These are phyloP conservation scores for Urtica urens DNA, from an alignment of 306 rosid genomes.

Conservation along the genomic window DNA sequence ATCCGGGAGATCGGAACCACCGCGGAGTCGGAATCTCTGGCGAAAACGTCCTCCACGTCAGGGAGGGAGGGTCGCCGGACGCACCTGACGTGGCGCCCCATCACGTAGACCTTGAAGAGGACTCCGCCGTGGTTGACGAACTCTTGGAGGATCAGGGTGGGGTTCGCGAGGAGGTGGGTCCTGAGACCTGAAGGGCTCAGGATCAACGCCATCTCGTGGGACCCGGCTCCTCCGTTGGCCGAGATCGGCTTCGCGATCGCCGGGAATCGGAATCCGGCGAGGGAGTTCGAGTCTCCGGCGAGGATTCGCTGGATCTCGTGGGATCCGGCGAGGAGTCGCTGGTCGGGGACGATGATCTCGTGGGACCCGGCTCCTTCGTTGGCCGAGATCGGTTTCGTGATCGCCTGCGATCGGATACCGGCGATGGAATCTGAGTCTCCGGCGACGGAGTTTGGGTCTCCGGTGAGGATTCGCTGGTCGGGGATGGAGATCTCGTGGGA, in stretches of 20 bases:
- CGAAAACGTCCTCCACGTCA: conserved; percentile 23
- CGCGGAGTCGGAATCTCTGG: conserved; percentile 12
- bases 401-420: too few relatives aligned
- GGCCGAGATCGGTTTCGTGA: conserved; percentile 16
- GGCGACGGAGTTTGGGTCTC: too few relatives aligned
- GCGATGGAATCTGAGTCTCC: too few relatives aligned
- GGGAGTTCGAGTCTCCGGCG: neutral
- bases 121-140: conserved; percentile 69
- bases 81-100: conserved; percentile 37
- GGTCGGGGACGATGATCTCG: neutral
- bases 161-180: neutral
- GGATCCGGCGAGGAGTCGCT: too few relatives aligned
- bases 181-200: conserved; percentile 27
- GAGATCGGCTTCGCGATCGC: conserved; percentile 17
- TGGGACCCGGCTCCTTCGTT: neutral
- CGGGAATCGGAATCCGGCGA: conserved; percentile 14
- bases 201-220: conserved; percentile 43
- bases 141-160: conserved; percentile 43
- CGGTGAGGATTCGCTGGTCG: too few relatives aligned
- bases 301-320: too few relatives aligned
- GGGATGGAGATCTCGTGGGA: neutral
- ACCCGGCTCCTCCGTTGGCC: conserved; percentile 20
- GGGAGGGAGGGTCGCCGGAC: conserved; percentile 47
- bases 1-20: conserved; percentile 29
- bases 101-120: conserved; percentile 56